phyloP scores from a whole-genome alignment of 2,329 filamentous ascomycete genomes.

The Aureobasidium vineae region DNA sequence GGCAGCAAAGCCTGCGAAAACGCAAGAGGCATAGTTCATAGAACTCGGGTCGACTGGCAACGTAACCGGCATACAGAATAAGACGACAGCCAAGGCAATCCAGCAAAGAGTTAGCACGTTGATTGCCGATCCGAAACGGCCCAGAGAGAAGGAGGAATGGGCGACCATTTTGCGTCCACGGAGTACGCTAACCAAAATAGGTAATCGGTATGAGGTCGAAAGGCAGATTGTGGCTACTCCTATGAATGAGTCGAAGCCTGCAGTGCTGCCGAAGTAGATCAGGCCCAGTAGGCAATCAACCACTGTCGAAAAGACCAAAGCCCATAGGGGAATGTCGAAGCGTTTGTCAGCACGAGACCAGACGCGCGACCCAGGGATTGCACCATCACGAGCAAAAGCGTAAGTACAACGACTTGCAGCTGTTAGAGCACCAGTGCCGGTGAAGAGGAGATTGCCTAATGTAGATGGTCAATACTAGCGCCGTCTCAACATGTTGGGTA shows the following conservation, averaged over 20 bases:
- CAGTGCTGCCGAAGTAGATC: slow-evolving; percentile 75
- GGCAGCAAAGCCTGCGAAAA: slow-evolving; percentile 37
- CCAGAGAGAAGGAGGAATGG: slow-evolving; percentile 66
- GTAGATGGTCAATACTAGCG: slow-evolving; percentile 55
- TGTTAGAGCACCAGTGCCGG: slow-evolving; percentile 71
- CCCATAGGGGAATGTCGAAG: slow-evolving; percentile 68
- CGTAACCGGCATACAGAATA: slow-evolving; percentile 70
- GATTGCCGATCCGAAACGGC: slow-evolving; percentile 65
- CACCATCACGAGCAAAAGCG: slow-evolving; percentile 70
- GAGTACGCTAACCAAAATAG: slow-evolving; percentile 68
- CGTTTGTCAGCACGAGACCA: slow-evolving; percentile 45
- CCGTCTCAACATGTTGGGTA: too few species aligned
- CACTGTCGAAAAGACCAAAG: slow-evolving; percentile 64
- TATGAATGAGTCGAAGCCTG: slow-evolving; percentile 77
- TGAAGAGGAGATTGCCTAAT: slow-evolving; percentile 68
- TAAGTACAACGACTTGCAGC: slow-evolving; percentile 70
- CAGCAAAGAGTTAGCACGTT: slow-evolving; percentile 67
- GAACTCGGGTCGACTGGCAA: slow-evolving; percentile 40
- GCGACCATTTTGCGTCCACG: slow-evolving; percentile 65
- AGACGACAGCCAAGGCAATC: slow-evolving; percentile 66
- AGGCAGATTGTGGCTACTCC: slow-evolving; percentile 78
- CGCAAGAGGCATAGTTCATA: slow-evolving; percentile 45
- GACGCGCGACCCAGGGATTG: slow-evolving; percentile 57
- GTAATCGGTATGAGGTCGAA: slow-evolving; percentile 70
- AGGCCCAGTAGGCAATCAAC: slow-evolving; percentile 70